Evolutionary conservation across 495 filamentous ascomycete genomes (phyloP).

Genomic region (Neurospora sp.): DNA sequence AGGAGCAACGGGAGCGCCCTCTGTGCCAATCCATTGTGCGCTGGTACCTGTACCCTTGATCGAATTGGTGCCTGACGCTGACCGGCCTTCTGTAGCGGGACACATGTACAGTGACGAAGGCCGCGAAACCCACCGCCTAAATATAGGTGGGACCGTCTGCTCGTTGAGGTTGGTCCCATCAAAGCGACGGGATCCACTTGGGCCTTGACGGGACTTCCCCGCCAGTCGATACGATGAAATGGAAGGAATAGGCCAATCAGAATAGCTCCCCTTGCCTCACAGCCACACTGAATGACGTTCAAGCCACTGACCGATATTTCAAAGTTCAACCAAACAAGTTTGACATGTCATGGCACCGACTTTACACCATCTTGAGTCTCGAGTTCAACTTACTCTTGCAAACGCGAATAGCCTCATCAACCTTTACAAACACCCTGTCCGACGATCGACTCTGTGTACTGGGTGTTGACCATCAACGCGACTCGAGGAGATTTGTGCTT

Average conservation of each 20-base stretch:
- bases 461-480: not conserved
- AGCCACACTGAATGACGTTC: not conserved
- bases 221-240: not conserved
- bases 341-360: not conserved
- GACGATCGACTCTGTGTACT: not conserved
- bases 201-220: not conserved
- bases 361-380: not conserved
- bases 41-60: not conserved
- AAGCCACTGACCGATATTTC: not conserved
- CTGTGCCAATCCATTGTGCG: not conserved
- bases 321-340: not conserved
- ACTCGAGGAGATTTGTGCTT: not conserved
- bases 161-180: not conserved
- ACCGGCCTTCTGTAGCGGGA: not conserved
- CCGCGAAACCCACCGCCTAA: not conserved
- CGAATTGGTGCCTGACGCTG: not conserved
- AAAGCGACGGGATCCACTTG: not conserved
- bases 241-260: not conserved
- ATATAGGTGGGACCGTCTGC: not conserved
- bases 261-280: not conserved
- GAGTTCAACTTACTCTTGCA: not conserved
- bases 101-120: constrained; percentile 1
- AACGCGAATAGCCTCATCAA: not conserved
- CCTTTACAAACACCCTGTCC: not conserved
- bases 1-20: not conserved